A percentile compares a stretch with the other conserved stretches of the same genome.
These are phyloP conservation scores for Xylariaceae sp. DNA, from an alignment of 2,329 filamentous ascomycete genomes.

Conservation along the genomic window DNA sequence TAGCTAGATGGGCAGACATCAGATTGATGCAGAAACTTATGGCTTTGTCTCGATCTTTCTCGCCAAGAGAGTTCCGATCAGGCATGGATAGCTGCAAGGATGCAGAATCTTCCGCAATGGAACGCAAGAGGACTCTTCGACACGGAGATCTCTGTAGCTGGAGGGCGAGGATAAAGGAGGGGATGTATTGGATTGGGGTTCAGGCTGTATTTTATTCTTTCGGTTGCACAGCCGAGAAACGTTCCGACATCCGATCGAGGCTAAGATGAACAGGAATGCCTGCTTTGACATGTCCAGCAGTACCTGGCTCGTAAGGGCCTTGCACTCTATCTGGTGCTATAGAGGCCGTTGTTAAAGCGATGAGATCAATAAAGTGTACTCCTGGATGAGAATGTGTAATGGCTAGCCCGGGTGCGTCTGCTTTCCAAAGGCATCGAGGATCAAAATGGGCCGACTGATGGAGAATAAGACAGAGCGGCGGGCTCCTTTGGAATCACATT, in stretches of 20 bases:
- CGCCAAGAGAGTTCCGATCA: background rate
- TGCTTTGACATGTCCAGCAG: background rate
- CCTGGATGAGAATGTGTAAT: background rate
- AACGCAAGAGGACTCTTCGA: background rate
- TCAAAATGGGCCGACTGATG: background rate
- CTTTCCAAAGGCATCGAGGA: background rate
- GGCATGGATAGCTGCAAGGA: background rate
- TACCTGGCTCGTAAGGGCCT: background rate
- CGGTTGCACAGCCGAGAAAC: constrained; percentile 1
- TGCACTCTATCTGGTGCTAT: background rate
- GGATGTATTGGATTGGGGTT: background rate
- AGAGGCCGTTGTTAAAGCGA: background rate
- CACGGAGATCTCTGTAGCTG: background rate
- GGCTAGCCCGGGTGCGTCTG: background rate
- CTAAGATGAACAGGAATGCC: background rate
- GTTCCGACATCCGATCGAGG: constrained; percentile 8
- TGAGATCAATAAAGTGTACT: background rate
- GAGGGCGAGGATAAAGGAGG: background rate
- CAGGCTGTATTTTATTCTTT: background rate
- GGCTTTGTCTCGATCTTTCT: background rate
- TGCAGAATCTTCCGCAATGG: background rate
- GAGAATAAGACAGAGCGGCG: background rate
- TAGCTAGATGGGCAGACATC: background rate
- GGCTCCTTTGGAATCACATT: background rate
- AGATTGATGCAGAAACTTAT: background rate